These are phyloP conservation scores for Herpotrichia juniperi DNA, from an alignment of 2,329 filamentous ascomycete genomes.

Conservation along the genomic window DNA sequence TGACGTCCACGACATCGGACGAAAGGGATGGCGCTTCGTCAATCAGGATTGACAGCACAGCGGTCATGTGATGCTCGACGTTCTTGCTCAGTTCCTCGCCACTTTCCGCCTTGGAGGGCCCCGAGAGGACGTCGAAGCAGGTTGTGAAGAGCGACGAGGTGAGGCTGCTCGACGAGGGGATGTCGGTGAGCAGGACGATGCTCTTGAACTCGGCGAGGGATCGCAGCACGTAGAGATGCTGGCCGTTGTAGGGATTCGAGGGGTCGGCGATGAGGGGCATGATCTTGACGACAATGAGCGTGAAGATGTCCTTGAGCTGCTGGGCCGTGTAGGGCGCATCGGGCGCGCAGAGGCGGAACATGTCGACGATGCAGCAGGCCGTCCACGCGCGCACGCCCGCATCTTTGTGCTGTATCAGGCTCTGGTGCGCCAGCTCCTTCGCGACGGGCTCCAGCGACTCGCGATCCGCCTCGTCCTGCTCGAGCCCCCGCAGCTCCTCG, in stretches of 20 bases:
- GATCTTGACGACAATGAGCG: constrained; percentile 81
- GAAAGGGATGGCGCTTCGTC: constrained; percentile 84
- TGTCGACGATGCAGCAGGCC: constrained; percentile 88
- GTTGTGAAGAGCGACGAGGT: constrained; percentile 77
- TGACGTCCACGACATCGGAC: constrained; percentile 83
- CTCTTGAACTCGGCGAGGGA: constrained; percentile 94
- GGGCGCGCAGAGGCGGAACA: constrained; percentile 89
- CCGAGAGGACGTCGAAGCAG: constrained; percentile 91
- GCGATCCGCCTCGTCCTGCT: constrained; percentile 84
- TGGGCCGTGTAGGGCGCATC: constrained; percentile 91
- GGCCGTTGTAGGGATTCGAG: constrained; percentile 86
- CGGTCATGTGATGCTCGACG: constrained; percentile 90
- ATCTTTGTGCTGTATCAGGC: constrained; percentile 89
- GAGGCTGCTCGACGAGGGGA: constrained; percentile 80
- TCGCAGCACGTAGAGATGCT: constrained; percentile 88
- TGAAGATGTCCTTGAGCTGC: constrained; percentile 96
- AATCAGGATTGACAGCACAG: constrained; percentile 81
- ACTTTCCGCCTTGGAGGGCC: constrained; percentile 72
- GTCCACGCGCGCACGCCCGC: constrained; percentile 89
- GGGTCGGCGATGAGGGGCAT: constrained; percentile 86
- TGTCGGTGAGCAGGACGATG: constrained; percentile 87
- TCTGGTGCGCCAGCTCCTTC: constrained; percentile 80
- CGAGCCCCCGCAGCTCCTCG: constrained; percentile 81
- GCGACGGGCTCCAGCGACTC: constrained; percentile 85
- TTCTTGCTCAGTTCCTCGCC: constrained; percentile 90